phyloP scores from a whole-genome alignment of 208 protist genomes.

The Leishmania lainsoni region DNA sequence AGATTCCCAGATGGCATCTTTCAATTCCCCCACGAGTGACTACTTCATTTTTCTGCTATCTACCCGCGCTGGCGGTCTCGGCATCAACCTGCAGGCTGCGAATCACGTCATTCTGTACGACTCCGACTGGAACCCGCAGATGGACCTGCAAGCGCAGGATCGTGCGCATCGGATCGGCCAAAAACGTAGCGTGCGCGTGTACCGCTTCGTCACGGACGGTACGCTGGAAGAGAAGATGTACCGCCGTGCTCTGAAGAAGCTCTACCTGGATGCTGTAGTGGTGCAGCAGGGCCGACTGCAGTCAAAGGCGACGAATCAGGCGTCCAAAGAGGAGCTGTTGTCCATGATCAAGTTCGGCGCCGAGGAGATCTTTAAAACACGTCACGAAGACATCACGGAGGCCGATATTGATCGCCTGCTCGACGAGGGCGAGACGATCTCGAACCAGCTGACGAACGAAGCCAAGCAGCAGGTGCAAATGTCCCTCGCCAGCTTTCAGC shows the following conservation, averaged over 20 bases:
- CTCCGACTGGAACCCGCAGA: conserved; percentile 99
- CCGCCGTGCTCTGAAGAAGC: conserved; percentile 96
- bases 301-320: conserved; percentile 42
- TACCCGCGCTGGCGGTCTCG: conserved; percentile 98
- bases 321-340: conserved; percentile 95
- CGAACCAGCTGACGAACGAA: conserved; percentile 80
- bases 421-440: conserved; percentile 85
- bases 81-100: conserved; percentile 98
- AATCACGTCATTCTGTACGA: conserved; percentile 99
- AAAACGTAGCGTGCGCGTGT: conserved; percentile 96
- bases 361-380: conserved; percentile 96
- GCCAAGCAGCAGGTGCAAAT: conserved; percentile 85
- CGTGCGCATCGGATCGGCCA: conserved; percentile 99
- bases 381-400: conserved; percentile 93
- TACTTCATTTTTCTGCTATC: conserved; percentile 98
- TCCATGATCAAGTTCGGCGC: conserved; percentile 98
- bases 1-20: conserved; percentile 94
- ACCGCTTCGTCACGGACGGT: conserved; percentile 97
- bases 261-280: conserved; percentile 98
- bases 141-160: conserved; percentile 98
- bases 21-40: conserved; percentile 90
- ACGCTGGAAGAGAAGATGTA: conserved; percentile 99
- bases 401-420: conserved; percentile 99
- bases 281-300: conserved; percentile 97
- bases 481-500: conserved; percentile 93